Evolutionary conservation across 192 early-diverging fungal genomes (phyloP).

Genomic region (Pecoramyces ruminantium): DNA sequence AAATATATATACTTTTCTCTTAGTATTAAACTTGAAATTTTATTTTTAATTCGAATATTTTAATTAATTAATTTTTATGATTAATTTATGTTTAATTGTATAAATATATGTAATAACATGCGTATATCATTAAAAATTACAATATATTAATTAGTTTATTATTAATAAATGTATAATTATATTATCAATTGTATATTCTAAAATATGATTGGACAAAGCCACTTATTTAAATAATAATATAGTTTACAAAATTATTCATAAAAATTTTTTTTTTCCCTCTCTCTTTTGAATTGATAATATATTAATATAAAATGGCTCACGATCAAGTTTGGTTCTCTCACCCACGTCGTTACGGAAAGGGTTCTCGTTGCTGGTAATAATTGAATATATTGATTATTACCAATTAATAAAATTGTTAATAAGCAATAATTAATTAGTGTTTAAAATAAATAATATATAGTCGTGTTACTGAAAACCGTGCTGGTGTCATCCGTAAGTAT

Average conservation of each 20-base stretch:
- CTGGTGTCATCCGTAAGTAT: conserved; percentile 99
- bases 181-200: not conserved
- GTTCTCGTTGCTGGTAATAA: conserved; percentile 85
- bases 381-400: too few relatives aligned
- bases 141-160: not conserved
- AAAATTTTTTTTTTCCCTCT: not conserved
- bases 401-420: too few relatives aligned
- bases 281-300: not conserved
- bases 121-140: not conserved
- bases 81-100: too few relatives aligned
- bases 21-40: too few relatives aligned
- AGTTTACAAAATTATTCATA: not conserved
- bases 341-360: conserved; percentile 93
- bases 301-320: conserved; percentile 78
- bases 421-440: too few relatives aligned
- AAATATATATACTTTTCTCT: too few relatives aligned
- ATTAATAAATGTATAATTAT: not conserved
- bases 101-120: not conserved
- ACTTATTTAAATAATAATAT: not conserved
- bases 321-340: conserved; percentile 92
- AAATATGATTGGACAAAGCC: not conserved
- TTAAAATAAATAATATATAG: conserved; percentile 16
- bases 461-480: conserved; percentile 96
- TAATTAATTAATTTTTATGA: too few relatives aligned
- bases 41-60: too few relatives aligned